Evolutionary conservation across 352 stramenopile genomes (phyloP).

Genomic region (Phytopythium vexans): DNA sequence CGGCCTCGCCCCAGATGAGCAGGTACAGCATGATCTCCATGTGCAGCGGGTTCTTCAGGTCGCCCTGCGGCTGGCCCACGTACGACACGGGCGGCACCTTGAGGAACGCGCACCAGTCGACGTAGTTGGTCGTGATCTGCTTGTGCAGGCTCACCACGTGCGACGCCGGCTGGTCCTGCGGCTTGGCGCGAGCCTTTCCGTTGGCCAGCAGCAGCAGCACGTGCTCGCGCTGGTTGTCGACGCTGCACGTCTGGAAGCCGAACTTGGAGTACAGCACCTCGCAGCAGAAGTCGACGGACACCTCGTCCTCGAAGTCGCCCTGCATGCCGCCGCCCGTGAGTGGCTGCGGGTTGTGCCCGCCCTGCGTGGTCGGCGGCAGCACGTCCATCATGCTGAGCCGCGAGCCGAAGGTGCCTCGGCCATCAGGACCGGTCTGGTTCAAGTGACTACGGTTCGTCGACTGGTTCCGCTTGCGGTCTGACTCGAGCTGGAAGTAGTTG

Average conservation of each 20-base stretch:
- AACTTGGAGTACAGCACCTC: slow-evolving; percentile 73
- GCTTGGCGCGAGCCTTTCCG: slow-evolving; percentile 52
- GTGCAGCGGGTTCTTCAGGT: slow-evolving; percentile 58
- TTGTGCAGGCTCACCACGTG: slow-evolving; percentile 56
- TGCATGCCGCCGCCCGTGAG: slow-evolving; percentile 41
- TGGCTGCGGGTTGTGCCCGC: slow-evolving; percentile 19
- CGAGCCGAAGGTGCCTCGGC: slow-evolving; percentile 49
- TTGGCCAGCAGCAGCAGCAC: slow-evolving; percentile 71
- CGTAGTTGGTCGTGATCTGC: slow-evolving; percentile 67
- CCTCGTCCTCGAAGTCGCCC: slow-evolving; percentile 70
- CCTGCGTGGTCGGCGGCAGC: slow-evolving; percentile 23
- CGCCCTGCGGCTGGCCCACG: slow-evolving; percentile 29
- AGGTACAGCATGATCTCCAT: slow-evolving; percentile 95
- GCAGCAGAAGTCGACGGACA: slow-evolving; percentile 72
- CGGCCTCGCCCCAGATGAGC: slow-evolving; percentile 95
- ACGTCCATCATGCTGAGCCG: slow-evolving; percentile 74
- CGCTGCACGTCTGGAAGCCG: slow-evolving; percentile 63
- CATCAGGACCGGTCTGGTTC: slow-evolving; percentile 25
- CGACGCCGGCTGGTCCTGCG: slow-evolving; percentile 32
- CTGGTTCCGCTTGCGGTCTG: slow-evolving; percentile 71
- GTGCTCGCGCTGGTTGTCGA: slow-evolving; percentile 80
- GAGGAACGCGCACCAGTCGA: slow-evolving; percentile 62
- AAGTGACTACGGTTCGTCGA: slow-evolving; percentile 34
- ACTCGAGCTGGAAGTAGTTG: slow-evolving; percentile 84
- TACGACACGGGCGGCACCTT: slow-evolving; percentile 31